Percentiles rank a stretch among this genome's conserved stretches.
These are phyloP conservation scores for Silene conica DNA, from an alignment of 148 eudicot species.

Conservation along the genomic window DNA sequence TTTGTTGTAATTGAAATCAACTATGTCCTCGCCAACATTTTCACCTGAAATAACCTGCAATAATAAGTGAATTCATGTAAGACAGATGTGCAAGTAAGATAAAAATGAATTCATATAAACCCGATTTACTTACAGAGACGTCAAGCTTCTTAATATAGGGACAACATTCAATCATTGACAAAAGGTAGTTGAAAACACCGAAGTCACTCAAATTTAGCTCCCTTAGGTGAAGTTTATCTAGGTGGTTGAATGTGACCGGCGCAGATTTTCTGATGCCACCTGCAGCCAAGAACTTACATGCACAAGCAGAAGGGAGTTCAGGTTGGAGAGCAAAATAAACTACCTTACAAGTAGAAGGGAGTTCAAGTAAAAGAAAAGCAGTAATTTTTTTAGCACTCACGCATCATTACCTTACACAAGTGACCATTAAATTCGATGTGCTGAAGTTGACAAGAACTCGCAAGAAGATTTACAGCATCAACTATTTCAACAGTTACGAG, in stretches of 20 bases:
- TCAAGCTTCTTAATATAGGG: constrained; percentile 11
- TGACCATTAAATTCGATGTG: not conserved
- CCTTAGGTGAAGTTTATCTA: not conserved
- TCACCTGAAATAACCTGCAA: not conserved
- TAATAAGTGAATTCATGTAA: too few relatives aligned
- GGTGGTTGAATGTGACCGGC: not conserved
- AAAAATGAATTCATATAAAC: too few relatives aligned
- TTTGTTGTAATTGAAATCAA: not conserved
- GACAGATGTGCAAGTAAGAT: too few relatives aligned
- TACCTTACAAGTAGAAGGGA: too few relatives aligned
- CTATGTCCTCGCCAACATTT: not conserved
- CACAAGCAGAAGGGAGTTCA: not conserved
- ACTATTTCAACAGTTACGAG: not conserved
- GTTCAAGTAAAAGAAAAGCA: too few relatives aligned
- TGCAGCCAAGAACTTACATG: constrained; percentile 5
- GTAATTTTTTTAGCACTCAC: not conserved
- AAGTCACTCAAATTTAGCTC: not conserved
- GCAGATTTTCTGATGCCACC: not conserved
- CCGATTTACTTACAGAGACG: not conserved
- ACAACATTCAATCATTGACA: not conserved
- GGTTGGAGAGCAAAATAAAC: not conserved
- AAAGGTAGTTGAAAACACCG: not conserved
- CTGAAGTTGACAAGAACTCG: not conserved
- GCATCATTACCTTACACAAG: not conserved
- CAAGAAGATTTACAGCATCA: not conserved